Percentiles rank a stretch among this genome's conserved stretches.
phyloP scores from a whole-genome alignment of 306 rosid genomes.

The Parietaria judaica region DNA sequence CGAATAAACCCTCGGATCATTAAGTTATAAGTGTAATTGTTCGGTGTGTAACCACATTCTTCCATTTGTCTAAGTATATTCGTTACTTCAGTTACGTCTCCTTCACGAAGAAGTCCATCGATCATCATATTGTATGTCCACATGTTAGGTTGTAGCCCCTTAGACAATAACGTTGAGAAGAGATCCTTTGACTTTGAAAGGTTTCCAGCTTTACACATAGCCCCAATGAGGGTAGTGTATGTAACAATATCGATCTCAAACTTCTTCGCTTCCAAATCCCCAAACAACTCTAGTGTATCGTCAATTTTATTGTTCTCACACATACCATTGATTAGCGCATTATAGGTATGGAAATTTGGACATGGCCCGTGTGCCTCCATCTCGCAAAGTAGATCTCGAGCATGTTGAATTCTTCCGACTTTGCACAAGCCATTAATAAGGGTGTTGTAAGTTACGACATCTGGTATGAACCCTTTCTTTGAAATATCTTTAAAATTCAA shows the following conservation, averaged over 20 bases:
- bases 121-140: constrained; percentile 9
- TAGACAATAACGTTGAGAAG: not conserved
- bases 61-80: constrained; percentile 6
- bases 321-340: constrained; percentile 4
- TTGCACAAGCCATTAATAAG: not conserved
- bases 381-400: not conserved
- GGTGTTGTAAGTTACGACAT: constrained; percentile 4
- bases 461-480: no score
- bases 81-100: not conserved
- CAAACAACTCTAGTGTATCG: constrained; percentile 4
- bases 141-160: constrained; percentile 12
- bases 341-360: not conserved
- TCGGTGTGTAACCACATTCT: constrained; percentile 8
- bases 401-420: not conserved
- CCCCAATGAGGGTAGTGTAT: not conserved
- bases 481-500: no score
- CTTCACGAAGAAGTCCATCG: no score
- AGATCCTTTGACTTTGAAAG: constrained; percentile 5
- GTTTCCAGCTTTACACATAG: constrained; percentile 5
- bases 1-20: not conserved
- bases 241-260: not conserved
- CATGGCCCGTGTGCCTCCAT: not conserved
- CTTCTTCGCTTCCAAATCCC: not conserved
- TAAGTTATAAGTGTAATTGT: not conserved
- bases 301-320: constrained; percentile 6